Base-by-base conservation (phyloP, 2,329 filamentous ascomycete species). In the Fusarium phyllophilum region DNA sequence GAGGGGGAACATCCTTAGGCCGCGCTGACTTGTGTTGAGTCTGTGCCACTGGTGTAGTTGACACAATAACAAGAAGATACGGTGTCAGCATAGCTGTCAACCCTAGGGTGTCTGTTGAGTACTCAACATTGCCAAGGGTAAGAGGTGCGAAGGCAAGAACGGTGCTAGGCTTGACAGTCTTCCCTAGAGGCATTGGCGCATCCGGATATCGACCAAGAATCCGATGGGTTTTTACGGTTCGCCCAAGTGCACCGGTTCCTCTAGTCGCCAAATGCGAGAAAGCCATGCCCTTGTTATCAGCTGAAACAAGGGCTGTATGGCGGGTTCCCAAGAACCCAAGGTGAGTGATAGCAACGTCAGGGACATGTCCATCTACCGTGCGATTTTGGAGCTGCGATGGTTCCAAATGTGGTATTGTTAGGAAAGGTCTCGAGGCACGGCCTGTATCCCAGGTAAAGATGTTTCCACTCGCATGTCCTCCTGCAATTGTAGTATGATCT, bases 401-500 rank as follows among this genome's bases (percentile, higher is more conserved):
- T 39, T 94, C 90, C 15, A 97, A 85, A 41, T 94, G 94, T 2
- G 92, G 90, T 48, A 99, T 95, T 57, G 94, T 91, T 38, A 99
- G 88, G 81, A 99, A 99, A 0, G 96, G 96, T 38, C 93, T 89
- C 7, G 94, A 91, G n/a, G 93, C 89, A 65, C 93, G 89, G 45
- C 90, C 89, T 18, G 96, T 92, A 81, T 99, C 97, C 97, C 97
- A 99, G 0, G 96, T 99, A 79, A 98, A 98, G 60, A 99, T 97
- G 79, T 91, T 92, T 7, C 96, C 97, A 77, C 92, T 94, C 2
- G 91, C 92, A 87, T 99, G 96, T 8, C 96, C 96, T 42, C 92
- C 94, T 39, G 94, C 96, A 74, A 99, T 88, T 2, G 96, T 97
- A 4, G 94, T 93, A 82, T 98, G 95, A 79, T 99, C 96, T 24